These are phyloP conservation scores for Aspergillus ruber DNA, from an alignment of 2,329 filamentous ascomycete genomes.

Conservation along the genomic window DNA sequence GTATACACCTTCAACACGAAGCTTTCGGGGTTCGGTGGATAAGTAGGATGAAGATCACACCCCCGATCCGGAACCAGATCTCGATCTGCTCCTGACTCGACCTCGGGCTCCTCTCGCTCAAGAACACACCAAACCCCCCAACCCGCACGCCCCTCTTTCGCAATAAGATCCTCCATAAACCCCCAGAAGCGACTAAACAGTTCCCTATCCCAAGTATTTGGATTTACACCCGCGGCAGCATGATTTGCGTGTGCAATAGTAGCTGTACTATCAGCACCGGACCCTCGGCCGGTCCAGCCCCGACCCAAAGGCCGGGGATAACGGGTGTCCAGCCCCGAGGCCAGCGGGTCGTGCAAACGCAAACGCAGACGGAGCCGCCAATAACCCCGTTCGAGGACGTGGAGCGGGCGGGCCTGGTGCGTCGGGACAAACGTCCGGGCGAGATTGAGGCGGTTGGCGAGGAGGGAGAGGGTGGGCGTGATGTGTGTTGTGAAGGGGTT, in stretches of 20 bases:
- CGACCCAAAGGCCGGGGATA: too few species aligned
- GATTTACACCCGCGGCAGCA: neutral
- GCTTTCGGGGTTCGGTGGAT: conserved; percentile 7
- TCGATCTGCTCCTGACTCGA: neutral
- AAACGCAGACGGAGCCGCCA: conserved; percentile 65
- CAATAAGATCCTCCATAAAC: conserved; percentile 33
- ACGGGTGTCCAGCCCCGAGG: too few species aligned
- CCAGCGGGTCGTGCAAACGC: conserved; percentile 45
- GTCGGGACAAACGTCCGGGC: conserved; percentile 49
- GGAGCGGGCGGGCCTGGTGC: conserved; percentile 44
- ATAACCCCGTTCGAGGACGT: conserved; percentile 65
- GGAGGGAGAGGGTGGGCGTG: conserved; percentile 49
- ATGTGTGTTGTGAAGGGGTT: conserved; percentile 48
- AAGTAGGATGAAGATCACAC: neutral
- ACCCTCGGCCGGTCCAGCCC: neutral
- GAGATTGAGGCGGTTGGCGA: conserved; percentile 50
- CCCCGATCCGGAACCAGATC: neutral
- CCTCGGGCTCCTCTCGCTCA: conserved; percentile 10
- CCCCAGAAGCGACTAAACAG: conserved; percentile 38
- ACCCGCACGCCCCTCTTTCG: conserved; percentile 33
- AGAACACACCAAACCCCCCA: conserved; percentile 42
- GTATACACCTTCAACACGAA: conserved; percentile 61
- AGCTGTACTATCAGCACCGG: neutral
- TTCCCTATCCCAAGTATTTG: conserved; percentile 23
- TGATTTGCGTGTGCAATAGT: neutral